Evolutionary conservation across 805 yeast genomes (phyloP).

Genomic region (Cyberlindnera bimundalis): DNA sequence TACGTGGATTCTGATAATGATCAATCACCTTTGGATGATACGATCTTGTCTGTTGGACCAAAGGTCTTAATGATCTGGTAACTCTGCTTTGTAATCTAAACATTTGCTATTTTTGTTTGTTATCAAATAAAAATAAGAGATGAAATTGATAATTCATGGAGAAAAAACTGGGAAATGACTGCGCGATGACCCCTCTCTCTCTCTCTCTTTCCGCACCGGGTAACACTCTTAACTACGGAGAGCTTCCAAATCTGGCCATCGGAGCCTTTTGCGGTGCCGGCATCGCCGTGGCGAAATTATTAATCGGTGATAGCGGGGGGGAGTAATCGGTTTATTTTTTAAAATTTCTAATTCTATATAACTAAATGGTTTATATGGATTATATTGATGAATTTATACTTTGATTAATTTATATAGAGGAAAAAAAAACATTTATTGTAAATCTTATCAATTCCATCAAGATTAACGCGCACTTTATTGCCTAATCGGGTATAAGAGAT

Average conservation of each 20-base stretch:
- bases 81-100: slow-evolving; percentile 23
- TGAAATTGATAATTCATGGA: neutral
- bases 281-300: slow-evolving; percentile 3
- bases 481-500: no score
- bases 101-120: slow-evolving; percentile 13
- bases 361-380: no score
- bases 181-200: slow-evolving; percentile 2
- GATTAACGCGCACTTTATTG: no score
- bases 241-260: neutral
- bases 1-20: slow-evolving; percentile 95
- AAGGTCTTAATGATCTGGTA: slow-evolving; percentile 18
- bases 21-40: slow-evolving; percentile 94
- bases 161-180: slow-evolving; percentile 1
- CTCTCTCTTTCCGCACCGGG: slow-evolving; percentile 7
- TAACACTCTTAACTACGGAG: slow-evolving; percentile 4
- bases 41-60: slow-evolving; percentile 32
- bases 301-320: slow-evolving; percentile 8
- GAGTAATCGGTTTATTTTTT: no score
- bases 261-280: slow-evolving; percentile 2
- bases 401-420: no score
- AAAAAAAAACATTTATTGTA: no score
- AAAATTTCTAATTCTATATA: no score
- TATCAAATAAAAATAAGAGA: slow-evolving; percentile 1
- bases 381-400: no score
- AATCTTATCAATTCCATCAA: no score